Conservation (phyloP, 805 yeast species). For the Clavispora santaluciae region DNA sequence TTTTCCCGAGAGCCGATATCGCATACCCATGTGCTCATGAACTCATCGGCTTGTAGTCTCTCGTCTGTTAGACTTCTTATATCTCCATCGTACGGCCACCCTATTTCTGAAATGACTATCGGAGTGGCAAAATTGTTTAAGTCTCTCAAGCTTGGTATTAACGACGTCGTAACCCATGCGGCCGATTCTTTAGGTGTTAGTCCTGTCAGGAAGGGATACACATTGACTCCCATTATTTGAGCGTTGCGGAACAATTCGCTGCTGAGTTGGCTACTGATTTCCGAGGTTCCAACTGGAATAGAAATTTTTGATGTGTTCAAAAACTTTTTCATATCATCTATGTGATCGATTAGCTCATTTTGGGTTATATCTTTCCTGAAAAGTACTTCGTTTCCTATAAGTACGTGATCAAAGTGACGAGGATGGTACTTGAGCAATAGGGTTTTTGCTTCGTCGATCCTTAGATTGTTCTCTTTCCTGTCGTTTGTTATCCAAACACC, state of each 20-base stretch:
- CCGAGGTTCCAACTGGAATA: conserved; percentile 60
- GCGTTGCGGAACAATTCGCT: conserved; percentile 35
- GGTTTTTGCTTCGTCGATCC: conserved; percentile 41
- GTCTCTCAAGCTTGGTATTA: conserved; percentile 30
- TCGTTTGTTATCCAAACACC: conserved; percentile 61
- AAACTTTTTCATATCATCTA: conserved; percentile 37
- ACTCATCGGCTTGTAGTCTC: conserved; percentile 25
- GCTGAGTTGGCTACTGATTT: conserved; percentile 46
- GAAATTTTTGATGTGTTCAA: conserved; percentile 27
- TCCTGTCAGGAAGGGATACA: conserved; percentile 69
- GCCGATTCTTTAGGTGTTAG: conserved; percentile 42
- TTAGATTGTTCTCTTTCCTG: conserved; percentile 39
- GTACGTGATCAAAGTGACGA: conserved; percentile 43
- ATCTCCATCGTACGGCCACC: conserved; percentile 72
- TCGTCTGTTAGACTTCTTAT: not conserved
- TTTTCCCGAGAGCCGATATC: conserved; percentile 22
- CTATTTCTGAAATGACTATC: conserved; percentile 55
- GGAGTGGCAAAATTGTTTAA: conserved; percentile 19
- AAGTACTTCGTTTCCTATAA: conserved; percentile 61
- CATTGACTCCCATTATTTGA: conserved; percentile 58
- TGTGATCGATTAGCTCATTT: conserved; percentile 34
- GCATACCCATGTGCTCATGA: conserved; percentile 52
- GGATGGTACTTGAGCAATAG: conserved; percentile 40
- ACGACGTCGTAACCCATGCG: conserved; percentile 48
- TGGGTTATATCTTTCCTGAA: conserved; percentile 46